Conservation (phyloP, 768 basidiomycete species). For the Boletus rex-veris region DNA sequence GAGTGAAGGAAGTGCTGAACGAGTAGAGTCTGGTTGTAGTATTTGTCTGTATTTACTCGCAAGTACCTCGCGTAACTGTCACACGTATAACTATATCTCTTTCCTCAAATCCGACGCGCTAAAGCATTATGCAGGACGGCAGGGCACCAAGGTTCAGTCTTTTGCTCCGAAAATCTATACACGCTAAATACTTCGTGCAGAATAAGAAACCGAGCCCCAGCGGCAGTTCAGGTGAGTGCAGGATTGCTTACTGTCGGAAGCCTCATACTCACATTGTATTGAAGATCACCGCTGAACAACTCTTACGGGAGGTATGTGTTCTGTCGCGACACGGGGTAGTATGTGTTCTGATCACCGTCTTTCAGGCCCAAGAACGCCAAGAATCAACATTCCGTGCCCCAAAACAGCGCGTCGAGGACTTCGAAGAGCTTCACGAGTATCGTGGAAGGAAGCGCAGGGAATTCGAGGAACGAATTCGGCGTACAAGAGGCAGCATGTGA, state of each 20-base stretch:
- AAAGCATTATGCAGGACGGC: constrained; percentile 66
- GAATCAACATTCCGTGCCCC: constrained; percentile 90
- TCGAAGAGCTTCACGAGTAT: constrained; percentile 88
- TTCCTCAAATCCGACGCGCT: neutral
- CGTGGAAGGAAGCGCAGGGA: constrained; percentile 89
- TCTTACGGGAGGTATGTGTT: constrained; percentile 77
- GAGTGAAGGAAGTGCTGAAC: constrained; percentile 15
- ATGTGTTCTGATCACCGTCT: neutral
- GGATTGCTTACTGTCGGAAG: neutral
- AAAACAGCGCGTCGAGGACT: constrained; percentile 93
- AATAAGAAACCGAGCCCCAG: constrained; percentile 95
- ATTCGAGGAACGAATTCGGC: constrained; percentile 84
- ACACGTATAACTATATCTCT: neutral
- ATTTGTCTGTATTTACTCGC: constrained; percentile 11
- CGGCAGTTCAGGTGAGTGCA: constrained; percentile 76
- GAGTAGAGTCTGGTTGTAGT: neutral
- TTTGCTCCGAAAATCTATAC: constrained; percentile 2
- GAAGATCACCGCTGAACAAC: constrained; percentile 97
- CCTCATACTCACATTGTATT: constrained; percentile 15
- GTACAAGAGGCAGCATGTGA: constrained; percentile 78
- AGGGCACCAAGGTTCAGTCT: constrained; percentile 64
- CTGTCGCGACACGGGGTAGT: neutral
- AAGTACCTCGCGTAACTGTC: too few relatives aligned
- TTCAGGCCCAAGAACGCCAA: constrained; percentile 93
- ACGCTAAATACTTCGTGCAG: constrained; percentile 35